Evolutionary conservation across 2,329 filamentous ascomycete species (phyloP).

Genomic region (Claviceps spartinae): DNA sequence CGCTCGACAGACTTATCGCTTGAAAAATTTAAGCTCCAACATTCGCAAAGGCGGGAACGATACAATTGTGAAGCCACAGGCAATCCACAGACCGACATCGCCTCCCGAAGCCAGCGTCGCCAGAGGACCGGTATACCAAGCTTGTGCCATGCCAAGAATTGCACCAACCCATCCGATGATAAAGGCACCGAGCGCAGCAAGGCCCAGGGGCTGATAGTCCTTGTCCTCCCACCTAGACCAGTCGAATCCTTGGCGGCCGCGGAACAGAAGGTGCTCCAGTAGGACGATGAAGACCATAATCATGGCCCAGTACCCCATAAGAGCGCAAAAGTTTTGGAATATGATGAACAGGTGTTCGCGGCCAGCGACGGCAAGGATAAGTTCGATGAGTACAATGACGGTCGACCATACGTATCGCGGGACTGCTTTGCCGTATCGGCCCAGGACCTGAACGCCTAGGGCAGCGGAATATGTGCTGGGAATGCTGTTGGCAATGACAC

Average conservation of each 20-base stretch:
- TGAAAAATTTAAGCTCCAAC: conserved; percentile 15
- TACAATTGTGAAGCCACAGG: conserved; percentile 49
- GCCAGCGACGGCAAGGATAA: conserved; percentile 41
- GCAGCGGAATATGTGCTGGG: conserved; percentile 44
- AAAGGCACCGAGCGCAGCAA: conserved; percentile 30
- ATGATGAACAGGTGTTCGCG: conserved; percentile 39
- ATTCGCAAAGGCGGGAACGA: conserved; percentile 15
- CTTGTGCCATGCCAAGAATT: conserved; percentile 43
- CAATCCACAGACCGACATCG: conserved; percentile 40
- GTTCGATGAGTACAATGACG: conserved; percentile 37
- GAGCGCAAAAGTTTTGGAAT: conserved; percentile 37
- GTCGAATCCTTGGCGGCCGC: conserved; percentile 26
- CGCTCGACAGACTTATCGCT: conserved; percentile 8
- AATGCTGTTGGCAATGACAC: conserved; percentile 41
- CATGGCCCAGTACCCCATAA: conserved; percentile 43
- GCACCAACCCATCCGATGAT: conserved; percentile 34
- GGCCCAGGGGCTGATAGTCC: conserved; percentile 27
- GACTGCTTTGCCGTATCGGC: conserved; percentile 37
- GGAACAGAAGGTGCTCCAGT: conserved; percentile 30
- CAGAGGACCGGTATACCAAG: conserved; percentile 45
- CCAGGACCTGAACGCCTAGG: conserved; percentile 44
- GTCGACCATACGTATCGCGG: conserved; percentile 42
- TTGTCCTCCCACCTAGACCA: conserved; percentile 33
- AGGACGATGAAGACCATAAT: conserved; percentile 36
- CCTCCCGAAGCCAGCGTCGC: conserved; percentile 37